These are phyloP conservation scores for Camellia japonica DNA, from an alignment of 148 eudicot genomes.

Conservation along the genomic window DNA sequence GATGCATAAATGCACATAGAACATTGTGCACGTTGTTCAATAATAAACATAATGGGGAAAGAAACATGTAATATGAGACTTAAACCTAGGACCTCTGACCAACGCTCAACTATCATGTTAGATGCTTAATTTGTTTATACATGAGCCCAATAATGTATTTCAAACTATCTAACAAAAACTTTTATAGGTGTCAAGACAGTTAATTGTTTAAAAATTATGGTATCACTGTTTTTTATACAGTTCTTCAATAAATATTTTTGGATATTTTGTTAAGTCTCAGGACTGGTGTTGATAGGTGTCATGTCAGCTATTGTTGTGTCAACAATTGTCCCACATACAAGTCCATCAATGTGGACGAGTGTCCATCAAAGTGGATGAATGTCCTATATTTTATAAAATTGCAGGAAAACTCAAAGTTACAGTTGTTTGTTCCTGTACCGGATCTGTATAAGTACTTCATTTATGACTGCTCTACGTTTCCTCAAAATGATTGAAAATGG, in stretches of 20 bases:
- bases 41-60: neutral
- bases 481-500: neutral
- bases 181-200: neutral
- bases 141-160: neutral
- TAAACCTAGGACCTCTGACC: neutral
- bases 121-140: neutral
- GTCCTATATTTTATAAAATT: neutral
- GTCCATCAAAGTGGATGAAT: neutral
- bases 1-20: neutral
- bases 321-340: neutral
- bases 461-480: neutral
- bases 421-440: neutral
- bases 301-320: neutral
- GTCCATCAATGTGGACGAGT: neutral
- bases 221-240: neutral
- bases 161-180: neutral
- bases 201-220: neutral
- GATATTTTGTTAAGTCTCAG: neutral
- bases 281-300: conserved; percentile 2
- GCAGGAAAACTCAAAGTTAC: neutral
- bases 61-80: neutral
- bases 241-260: neutral
- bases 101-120: neutral
- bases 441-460: neutral
- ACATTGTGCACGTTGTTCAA: neutral